A percentile compares a stretch with the other conserved stretches of the same genome.
These are phyloP conservation scores for Mychonastes homosphaera DNA, from an alignment of 139 green algal species.

Conservation along the genomic window DNA sequence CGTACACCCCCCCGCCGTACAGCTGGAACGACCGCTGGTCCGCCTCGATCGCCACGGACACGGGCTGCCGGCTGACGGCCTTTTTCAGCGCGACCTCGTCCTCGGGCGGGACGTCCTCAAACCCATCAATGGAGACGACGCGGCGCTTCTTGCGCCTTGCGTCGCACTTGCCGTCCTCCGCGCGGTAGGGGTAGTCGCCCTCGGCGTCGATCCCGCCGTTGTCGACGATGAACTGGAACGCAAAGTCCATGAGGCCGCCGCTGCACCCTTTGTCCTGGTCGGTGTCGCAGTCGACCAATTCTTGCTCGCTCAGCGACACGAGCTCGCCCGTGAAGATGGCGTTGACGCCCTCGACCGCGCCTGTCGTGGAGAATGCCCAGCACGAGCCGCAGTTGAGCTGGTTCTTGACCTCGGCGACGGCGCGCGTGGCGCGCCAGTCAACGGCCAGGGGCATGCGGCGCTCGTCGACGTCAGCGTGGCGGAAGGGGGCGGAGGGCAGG, in stretches of 20 bases:
- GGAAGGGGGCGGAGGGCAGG: conserved; percentile 21
- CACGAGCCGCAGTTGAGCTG: conserved; percentile 62
- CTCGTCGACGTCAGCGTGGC: conserved; percentile 30
- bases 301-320: conserved; percentile 77
- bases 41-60: conserved; percentile 81
- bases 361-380: conserved; percentile 87
- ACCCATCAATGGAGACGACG: conserved; percentile 65
- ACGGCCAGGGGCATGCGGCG: conserved; percentile 27
- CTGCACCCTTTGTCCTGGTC: conserved; percentile 40
- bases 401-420: conserved; percentile 88
- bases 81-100: conserved; percentile 45
- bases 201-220: conserved; percentile 77
- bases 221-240: conserved; percentile 66
- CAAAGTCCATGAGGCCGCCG: conserved; percentile 63
- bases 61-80: conserved; percentile 66
- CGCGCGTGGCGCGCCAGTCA: conserved; percentile 74
- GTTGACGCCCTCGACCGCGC: conserved; percentile 79
- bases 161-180: conserved; percentile 10
- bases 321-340: conserved; percentile 66
- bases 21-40: conserved; percentile 72
- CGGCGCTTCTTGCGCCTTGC: neutral
- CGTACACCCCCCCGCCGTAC: conserved; percentile 57
- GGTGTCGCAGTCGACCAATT: conserved; percentile 88
- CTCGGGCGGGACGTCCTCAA: conserved; percentile 69
- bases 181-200: conserved; percentile 75